Conservation (phyloP, 2,329 filamentous ascomycete genomes). For the Colletotrichum zoysiae region DNA sequence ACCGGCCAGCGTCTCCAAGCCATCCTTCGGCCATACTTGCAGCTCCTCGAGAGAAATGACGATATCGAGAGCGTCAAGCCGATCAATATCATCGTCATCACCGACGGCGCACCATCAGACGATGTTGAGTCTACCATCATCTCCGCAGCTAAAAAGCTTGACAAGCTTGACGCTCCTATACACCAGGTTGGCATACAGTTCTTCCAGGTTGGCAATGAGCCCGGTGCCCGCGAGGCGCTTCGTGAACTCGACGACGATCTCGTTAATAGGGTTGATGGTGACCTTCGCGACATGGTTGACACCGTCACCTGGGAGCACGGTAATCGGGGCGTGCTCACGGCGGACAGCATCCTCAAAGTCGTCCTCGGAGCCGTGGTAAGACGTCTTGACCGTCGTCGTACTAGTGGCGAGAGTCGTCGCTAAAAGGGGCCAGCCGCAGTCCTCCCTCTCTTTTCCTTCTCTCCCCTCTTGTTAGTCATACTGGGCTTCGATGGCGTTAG, state of each 20-base stretch:
- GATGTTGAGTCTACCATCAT: conserved; percentile 81
- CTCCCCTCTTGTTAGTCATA: conserved; percentile 7
- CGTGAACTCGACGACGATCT: conserved; percentile 82
- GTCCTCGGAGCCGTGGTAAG: conserved; percentile 82
- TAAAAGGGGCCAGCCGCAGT: conserved; percentile 10
- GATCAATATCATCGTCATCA: conserved; percentile 92
- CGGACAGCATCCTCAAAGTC: conserved; percentile 81
- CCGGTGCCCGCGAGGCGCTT: conserved; percentile 73
- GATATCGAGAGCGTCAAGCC: conserved; percentile 71
- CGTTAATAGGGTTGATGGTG: conserved; percentile 62
- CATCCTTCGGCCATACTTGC: conserved; percentile 81
- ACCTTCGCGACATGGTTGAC: conserved; percentile 89
- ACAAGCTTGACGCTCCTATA: conserved; percentile 75
- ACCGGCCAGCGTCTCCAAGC: conserved; percentile 78
- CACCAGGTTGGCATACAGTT: conserved; percentile 95
- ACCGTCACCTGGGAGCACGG: conserved; percentile 78
- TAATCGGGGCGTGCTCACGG: conserved; percentile 64
- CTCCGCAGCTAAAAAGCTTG: conserved; percentile 75
- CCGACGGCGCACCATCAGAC: conserved; percentile 86
- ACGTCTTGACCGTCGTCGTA: conserved; percentile 51
- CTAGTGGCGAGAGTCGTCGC: conserved; percentile 36
- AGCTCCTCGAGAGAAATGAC: conserved; percentile 53
- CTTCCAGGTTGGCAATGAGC: conserved; percentile 89
- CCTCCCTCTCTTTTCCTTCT: neutral
- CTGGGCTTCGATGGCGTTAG: conserved; percentile 25